A percentile compares a stretch with the other conserved stretches of the same genome.
These are phyloP conservation scores for Hypoxylon sp. DNA, from an alignment of 2,329 filamentous ascomycete genomes.

Conservation along the genomic window DNA sequence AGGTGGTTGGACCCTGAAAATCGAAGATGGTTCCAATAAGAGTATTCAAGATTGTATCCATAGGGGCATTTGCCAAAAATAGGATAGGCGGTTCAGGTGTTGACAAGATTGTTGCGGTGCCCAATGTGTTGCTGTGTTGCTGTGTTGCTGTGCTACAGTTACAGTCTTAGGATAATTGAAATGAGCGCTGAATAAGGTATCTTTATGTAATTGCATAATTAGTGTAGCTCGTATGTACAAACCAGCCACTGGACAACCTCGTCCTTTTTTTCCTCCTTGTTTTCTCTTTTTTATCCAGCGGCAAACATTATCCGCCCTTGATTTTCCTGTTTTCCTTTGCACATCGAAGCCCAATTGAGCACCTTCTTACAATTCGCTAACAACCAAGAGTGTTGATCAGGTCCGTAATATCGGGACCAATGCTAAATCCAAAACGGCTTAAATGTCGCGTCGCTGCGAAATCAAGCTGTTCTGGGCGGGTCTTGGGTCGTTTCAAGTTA, in stretches of 20 bases:
- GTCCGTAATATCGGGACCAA: constrained; percentile 13
- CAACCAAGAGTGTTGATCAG: constrained; percentile 15
- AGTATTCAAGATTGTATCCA: constrained; percentile 2
- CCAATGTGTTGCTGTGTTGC: too few relatives aligned
- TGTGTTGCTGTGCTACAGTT: too few relatives aligned
- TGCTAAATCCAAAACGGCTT: constrained; percentile 32
- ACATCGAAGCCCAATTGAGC: constrained; percentile 8
- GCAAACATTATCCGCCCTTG: neutral
- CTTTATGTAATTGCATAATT: constrained; percentile 11
- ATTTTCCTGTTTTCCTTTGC: neutral
- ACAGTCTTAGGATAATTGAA: too few relatives aligned
- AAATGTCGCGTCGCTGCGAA: constrained; percentile 27
- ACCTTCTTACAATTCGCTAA: constrained; percentile 6
- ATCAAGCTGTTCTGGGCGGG: constrained; percentile 32
- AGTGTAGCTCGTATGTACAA: neutral
- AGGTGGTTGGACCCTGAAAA: constrained; percentile 31
- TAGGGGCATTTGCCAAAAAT: constrained; percentile 24
- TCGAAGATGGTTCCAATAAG: constrained; percentile 18
- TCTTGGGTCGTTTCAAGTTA: constrained; percentile 42
- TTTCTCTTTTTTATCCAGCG: constrained; percentile 2
- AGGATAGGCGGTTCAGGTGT: constrained; percentile 22
- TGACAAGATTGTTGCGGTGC: constrained; percentile 7
- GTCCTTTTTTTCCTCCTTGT: neutral
- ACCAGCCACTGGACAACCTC: constrained; percentile 17
- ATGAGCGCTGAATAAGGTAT: neutral